Conservation (phyloP, 352 stramenopile species). For the Pythium myriotylum region DNA sequence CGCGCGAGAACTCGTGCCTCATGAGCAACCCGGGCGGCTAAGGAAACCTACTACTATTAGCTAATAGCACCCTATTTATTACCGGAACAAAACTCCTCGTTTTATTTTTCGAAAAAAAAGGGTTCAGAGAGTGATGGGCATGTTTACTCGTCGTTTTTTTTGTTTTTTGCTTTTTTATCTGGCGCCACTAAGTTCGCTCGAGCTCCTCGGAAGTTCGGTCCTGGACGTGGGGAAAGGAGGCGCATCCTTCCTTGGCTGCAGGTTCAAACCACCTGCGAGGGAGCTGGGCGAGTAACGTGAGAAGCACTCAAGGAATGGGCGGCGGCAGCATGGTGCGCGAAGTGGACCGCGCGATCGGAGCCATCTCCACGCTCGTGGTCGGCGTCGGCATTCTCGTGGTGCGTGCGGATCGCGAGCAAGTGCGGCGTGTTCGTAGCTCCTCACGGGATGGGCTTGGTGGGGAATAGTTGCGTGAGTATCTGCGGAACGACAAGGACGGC, state of each 20-base stretch:
- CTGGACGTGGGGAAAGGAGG: constrained; percentile 11
- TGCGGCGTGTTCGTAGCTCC: background rate
- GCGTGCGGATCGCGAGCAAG: constrained; percentile 10
- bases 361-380: constrained; percentile 74
- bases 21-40: constrained; percentile 13
- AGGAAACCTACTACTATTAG: constrained; percentile 26
- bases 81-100: background rate
- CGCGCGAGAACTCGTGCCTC: constrained; percentile 11
- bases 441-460: no score
- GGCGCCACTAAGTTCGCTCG: constrained; percentile 16
- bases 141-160: constrained; percentile 10
- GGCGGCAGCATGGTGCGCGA: constrained; percentile 65
- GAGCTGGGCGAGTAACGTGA: background rate
- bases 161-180: no score
- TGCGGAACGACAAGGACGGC: constrained; percentile 51
- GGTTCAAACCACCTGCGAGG: constrained; percentile 17
- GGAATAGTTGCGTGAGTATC: constrained; percentile 72
- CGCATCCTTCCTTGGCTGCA: constrained; percentile 22
- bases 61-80: constrained; percentile 23
- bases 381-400: constrained; percentile 75
- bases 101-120: constrained; percentile 2
- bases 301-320: constrained; percentile 31
- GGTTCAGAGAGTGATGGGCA: constrained; percentile 8
- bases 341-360: constrained; percentile 78
- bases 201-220: background rate